Base-by-base conservation (phyloP, 352 stramenopile genomes). In the Pythium oligandrum region DNA sequence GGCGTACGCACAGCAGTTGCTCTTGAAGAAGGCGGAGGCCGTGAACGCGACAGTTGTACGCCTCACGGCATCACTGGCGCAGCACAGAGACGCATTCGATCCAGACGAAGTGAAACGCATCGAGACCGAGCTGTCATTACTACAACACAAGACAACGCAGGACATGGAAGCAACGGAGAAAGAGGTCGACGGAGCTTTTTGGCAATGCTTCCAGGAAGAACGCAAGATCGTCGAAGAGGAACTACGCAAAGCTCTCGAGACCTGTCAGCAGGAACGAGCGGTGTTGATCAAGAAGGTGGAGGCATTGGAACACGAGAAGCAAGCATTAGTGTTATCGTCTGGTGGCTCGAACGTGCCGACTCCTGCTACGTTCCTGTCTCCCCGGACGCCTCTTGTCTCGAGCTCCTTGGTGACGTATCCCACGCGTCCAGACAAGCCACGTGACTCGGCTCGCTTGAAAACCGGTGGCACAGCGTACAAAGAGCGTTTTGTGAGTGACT, bases 401-500 rank as follows among this genome's bases (percentile, higher is more conserved):
- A 36, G 12, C 3, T 39, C 39, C 35, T 26, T 38, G 3, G n/a
- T 42, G 11, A 40, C 45, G 2, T 68, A 72, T 51, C 78, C 76
- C 3, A 85, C 72, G 43, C 72, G 78, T 42, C 78, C 78, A 5
- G 75, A 85, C 48, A 73, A 69, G 46, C 76, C 78, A 0, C 64
- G 74, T 12, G 66, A 73, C 4, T 55, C 55, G 5, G 55, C 55
- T 8, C 37, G 55, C 10, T 44, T 61, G 6, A 63, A 55, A 17
- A 55, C 35, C 2, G 51, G 48, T n/a, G 77, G 77, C 38, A 69
- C 59, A 11, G 63, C 57, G 33, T 79, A 90, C 61, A 92, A 88
- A 46, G 82, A 92, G 36, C 68, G 73, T 2, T 89, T 87, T 44
- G 70, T 92, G 51, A 92, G 75, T 50, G 79, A 90, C 34, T 52